Evolutionary conservation across 2,329 filamentous ascomycete genomes (phyloP), one percentile per base, ranked within the genome.

Genomic region (Trichoderma gracile): DNA sequence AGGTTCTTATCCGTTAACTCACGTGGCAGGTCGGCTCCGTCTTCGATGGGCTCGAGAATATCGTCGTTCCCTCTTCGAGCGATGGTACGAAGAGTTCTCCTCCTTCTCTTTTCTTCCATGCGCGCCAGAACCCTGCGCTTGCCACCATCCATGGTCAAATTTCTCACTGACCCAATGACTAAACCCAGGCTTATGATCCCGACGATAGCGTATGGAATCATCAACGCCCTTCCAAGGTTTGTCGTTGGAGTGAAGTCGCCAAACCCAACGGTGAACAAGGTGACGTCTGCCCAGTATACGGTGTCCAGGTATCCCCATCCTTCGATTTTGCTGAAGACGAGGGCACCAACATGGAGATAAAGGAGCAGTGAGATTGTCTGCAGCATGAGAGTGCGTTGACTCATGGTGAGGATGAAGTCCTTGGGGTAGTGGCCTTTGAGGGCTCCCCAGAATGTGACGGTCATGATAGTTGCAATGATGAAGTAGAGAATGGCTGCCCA

Each of bases 361-460:
- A 91, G 78, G 58, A 96, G 88, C 72, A 96, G 91, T 63, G 90
- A 80, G 76, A 96, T 96, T 1, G 92, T 96, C 76, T 97, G 93
- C 30, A 97, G 78, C 81, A 97, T 97, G 23, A 97, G 79, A 0
- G 92, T 97, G 10, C 93, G 85, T 75, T 97, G 93, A 66, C 89
- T 89, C 60, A 88, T 85, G 0, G 90, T 93, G 25, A 97, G 81
- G 69, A 84, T 80, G 69, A 97, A 97, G 71, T 92, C 88, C 69
- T 91, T 89, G 7, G 84, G 83, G 71, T 96, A 97, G 69, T 91
- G 89, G 1, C 81, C 80, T 0, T 73, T 71, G 17, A 86, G 84
- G 53, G 93, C 93, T 9, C 92, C 92, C 63, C 88, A 82, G 78
- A 94, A 92, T 23, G 94, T 97, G 63, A 92, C 76, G 68, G 89